Evolutionary conservation across 495 filamentous ascomycete species (phyloP), one percentile per base, ranked within the genome.

Genomic region (Choiromyces venosus): DNA sequence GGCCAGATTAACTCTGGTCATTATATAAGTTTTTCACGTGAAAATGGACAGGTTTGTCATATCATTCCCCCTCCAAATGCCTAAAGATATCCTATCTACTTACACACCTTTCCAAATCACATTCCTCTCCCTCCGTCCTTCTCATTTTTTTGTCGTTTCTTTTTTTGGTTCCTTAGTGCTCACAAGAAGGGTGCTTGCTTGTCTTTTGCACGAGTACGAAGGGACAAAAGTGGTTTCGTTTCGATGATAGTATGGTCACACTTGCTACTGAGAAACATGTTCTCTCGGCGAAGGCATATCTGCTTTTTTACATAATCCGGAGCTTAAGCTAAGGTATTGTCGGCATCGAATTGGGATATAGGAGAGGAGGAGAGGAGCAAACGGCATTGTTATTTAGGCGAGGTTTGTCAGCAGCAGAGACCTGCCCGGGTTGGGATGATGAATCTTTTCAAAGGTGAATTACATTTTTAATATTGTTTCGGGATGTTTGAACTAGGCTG

Each of bases 191-290:
- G 68, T 66, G 68, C 70, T 74, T 38, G 29, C 33, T 75, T 29
- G 70, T 65, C 66, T 61, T 37, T 75, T 38, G 70, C 66, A 65
- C 33, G 61, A 72, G 71, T 44, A 56, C 71, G 8, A 40, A 64
- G 68, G 21, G 42, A 40, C 64, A 76, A 29, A 71, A 94, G 88
- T 97, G 94, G 94, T 93, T 94, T 80, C 86, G 88, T 38, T 96
- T 97, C 84, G 93, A 97, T 76, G 94, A 97, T 82, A 92, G 92
- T 80, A 91, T 91, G 80, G 93, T 97, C 65, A 92, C 92, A 66
- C 76, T 92, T 67, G 93, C 91, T 33, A 86, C 85, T 25, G 91
- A 93, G 77, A 87, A 88, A 9, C 90, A 97, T 69, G 94, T 97
- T 10, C 86, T 97, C 36, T 87, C 85, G 37, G 91, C 91, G 56